Evolutionary conservation across 2,329 filamentous ascomycete genomes (phyloP), one percentile per base, ranked within the genome.

Genomic region (Tolypocladium sp.): DNA sequence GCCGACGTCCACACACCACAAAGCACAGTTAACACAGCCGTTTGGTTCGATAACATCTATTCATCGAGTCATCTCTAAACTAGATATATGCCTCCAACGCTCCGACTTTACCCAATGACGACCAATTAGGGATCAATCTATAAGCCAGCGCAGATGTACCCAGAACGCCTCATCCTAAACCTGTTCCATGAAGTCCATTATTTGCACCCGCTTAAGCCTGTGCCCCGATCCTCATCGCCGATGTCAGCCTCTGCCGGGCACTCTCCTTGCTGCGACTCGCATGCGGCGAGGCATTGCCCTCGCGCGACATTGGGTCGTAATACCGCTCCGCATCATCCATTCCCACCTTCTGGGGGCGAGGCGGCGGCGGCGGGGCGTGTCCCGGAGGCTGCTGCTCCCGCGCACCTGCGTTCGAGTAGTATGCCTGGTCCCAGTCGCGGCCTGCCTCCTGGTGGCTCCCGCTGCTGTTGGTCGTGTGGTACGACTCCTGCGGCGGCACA

Each of bases 261-360:
- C 71, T 70, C 51, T 74, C 71, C 57, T 68, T 67, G 0, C 64
- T 61, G 15, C 54, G 54, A n/a, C 37, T 27, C 10, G 54, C 17
- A 6, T 62, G 59, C 9, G 58, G 52, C 3, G 63, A 60, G 4
- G 9, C 5, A 20, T 22, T 13, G 40, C 66, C 66, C 4, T 35
- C 57, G 20, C 65, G 59, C 4, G 70, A 63, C 49, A 63, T 59
- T 3, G 64, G 52, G 17, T 74, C 70, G 35, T 73, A 71, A 58
- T 69, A 74, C 1, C 66, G 61, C 58, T 74, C 71, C 2, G 66
- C 55, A 27, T 74, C 71, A n/a, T 71, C 70, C 17, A 72, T 61
- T 51, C 69, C 70, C 25, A 74, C 67, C 65, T 75, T 75, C 53
- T 70, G 70, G 4, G 73, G 73, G 4, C 72, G 70, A 2, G 73